Conservation (phyloP, 495 filamentous ascomycete genomes). For the Aspergillus haitiensis region DNA sequence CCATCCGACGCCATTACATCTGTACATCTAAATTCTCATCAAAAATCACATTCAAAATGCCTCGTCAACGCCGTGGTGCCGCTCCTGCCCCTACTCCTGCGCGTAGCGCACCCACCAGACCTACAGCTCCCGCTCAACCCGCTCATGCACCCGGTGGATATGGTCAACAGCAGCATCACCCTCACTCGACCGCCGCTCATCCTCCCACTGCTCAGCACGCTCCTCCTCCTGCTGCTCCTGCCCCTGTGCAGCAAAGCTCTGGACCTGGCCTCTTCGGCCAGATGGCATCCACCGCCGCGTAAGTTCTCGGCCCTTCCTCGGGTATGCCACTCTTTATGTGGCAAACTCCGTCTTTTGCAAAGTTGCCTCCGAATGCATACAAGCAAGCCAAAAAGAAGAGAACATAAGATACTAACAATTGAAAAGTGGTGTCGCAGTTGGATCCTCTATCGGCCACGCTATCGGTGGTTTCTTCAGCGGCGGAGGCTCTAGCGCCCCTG, state of each 20-base stretch:
- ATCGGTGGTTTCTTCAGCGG: slow-evolving; percentile 85
- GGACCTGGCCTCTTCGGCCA: slow-evolving; percentile 77
- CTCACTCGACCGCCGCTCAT: slow-evolving; percentile 65
- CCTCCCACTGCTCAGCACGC: slow-evolving; percentile 45
- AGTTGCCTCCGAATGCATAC: too few relatives aligned
- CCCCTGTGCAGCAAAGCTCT: slow-evolving; percentile 53
- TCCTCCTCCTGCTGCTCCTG: slow-evolving; percentile 44
- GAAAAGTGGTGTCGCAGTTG: slow-evolving; percentile 88
- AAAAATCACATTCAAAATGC: slow-evolving; percentile 55
- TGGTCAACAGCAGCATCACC: slow-evolving; percentile 39
- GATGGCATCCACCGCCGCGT: slow-evolving; percentile 87
- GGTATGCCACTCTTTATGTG: neutral
- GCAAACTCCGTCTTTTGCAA: neutral
- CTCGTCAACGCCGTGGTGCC: slow-evolving; percentile 73
- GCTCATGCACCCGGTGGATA: slow-evolving; percentile 49
- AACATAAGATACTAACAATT: slow-evolving; percentile 12
- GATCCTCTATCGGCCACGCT: slow-evolving; percentile 91
- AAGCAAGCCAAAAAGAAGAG: neutral
- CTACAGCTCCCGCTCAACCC: slow-evolving; percentile 62
- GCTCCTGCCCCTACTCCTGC: slow-evolving; percentile 54
- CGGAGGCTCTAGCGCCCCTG: slow-evolving; percentile 58
- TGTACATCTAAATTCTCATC: slow-evolving; percentile 3
- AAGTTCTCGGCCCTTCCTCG: slow-evolving; percentile 35
- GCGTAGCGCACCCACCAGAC: slow-evolving; percentile 64
- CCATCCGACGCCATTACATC: slow-evolving; percentile 17